phyloP scores from a whole-genome alignment of 2,329 filamentous ascomycete species.

The Diaporthe citrichinensis region DNA sequence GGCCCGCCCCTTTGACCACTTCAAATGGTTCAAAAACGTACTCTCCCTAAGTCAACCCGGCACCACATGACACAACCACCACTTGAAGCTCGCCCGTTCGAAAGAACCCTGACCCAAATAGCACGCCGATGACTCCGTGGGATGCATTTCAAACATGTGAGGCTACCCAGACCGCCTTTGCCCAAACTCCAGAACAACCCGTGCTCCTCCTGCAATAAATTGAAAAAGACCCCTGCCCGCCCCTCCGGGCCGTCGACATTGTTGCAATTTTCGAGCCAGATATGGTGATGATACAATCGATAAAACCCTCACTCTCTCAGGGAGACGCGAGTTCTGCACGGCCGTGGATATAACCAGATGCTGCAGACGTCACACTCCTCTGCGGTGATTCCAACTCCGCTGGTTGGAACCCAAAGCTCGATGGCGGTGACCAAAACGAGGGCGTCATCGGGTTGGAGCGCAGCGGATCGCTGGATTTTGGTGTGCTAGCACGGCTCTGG shows the following conservation, averaged over 20 bases:
- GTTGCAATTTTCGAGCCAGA: not conserved
- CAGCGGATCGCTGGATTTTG: slow-evolving; percentile 25
- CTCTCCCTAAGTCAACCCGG: not conserved
- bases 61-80: not conserved
- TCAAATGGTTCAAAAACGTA: not conserved
- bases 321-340: slow-evolving; percentile 15
- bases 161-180: not conserved
- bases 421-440: slow-evolving; percentile 34
- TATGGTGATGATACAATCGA: not conserved
- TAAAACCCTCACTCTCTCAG: not conserved
- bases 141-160: slow-evolving; percentile 5
- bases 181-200: slow-evolving; percentile 1
- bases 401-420: slow-evolving; percentile 34
- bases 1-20: not conserved
- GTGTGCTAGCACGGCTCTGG: slow-evolving; percentile 22
- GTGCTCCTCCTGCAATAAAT: not conserved
- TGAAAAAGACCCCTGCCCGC: not conserved
- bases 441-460: slow-evolving; percentile 17
- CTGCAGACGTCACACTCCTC: slow-evolving; percentile 25
- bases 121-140: not conserved
- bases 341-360: not conserved
- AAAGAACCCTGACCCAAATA: not conserved
- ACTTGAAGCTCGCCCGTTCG: not conserved
- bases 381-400: slow-evolving; percentile 40
- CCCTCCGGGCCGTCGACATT: not conserved